phyloP scores from a whole-genome alignment of 1,284 basidiomycete genomes.

The Sporisorium reilianum region DNA sequence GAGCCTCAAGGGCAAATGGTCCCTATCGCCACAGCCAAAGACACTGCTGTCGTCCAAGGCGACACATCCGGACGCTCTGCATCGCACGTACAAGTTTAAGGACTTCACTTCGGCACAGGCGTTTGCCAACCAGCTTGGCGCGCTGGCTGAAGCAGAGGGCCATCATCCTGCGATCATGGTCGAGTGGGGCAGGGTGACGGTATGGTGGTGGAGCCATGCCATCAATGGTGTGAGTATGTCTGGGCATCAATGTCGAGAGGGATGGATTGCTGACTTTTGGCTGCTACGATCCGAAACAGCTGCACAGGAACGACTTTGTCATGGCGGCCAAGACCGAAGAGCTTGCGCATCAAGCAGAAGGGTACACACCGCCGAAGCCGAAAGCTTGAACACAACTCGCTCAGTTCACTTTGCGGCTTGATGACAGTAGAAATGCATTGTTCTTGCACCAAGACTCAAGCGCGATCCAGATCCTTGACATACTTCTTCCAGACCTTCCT shows the following conservation, averaged over 20 bases:
- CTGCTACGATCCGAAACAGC: constrained; percentile 26
- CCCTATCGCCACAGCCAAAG: constrained; percentile 50
- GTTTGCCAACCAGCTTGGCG: constrained; percentile 54
- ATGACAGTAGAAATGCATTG: neutral
- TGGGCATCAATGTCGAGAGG: too few species aligned
- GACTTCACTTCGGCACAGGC: constrained; percentile 56
- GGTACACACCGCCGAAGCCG: constrained; percentile 47
- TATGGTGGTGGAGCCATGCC: constrained; percentile 68
- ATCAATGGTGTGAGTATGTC: constrained; percentile 59
- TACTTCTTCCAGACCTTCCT: constrained; percentile 43
- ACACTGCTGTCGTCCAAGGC: constrained; percentile 24
- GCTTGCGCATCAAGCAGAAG: constrained; percentile 51
- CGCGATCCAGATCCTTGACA: constrained; percentile 36
- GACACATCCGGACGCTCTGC: constrained; percentile 45
- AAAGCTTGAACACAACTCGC: constrained; percentile 10
- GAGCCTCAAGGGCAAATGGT: constrained; percentile 48
- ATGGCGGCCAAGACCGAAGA: constrained; percentile 68
- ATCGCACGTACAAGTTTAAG: constrained; percentile 60
- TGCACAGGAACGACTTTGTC: constrained; percentile 67
- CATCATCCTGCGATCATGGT: constrained; percentile 66
- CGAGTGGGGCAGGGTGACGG: constrained; percentile 65
- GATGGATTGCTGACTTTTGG: neutral
- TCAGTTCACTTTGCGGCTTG: too few species aligned
- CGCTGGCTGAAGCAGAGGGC: constrained; percentile 56
- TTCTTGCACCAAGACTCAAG: constrained; percentile 4